A percentile compares a stretch with the other conserved stretches of the same genome.
phyloP scores from a whole-genome alignment of 495 filamentous ascomycete species.

The Lindgomyces ingoldianus region DNA sequence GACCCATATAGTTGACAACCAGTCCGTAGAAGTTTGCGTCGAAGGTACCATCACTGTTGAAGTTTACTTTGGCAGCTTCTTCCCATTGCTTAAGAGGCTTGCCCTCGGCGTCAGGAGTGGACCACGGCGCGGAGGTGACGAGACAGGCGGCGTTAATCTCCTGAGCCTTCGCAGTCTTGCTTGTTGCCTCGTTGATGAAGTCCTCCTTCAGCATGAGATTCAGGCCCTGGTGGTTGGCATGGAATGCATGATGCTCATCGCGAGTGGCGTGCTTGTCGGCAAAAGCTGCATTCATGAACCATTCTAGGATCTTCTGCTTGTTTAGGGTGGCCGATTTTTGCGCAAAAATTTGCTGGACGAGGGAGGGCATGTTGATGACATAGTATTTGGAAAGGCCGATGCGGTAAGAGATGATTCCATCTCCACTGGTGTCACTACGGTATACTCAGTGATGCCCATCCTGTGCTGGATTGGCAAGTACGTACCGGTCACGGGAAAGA shows the following conservation, averaged over 20 bases:
- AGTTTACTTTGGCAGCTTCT: conserved; percentile 13
- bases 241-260: conserved; percentile 16
- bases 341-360: conserved; percentile 23
- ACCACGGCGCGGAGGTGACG: conserved; percentile 11
- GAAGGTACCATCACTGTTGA: conserved; percentile 9
- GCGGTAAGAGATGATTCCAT: conserved; percentile 25
- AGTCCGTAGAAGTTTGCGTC: conserved; percentile 18
- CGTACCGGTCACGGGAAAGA: conserved; percentile 15
- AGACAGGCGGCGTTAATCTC: conserved; percentile 10
- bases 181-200: conserved; percentile 20
- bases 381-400: conserved; percentile 21
- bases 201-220: conserved; percentile 27
- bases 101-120: neutral
- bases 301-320: conserved; percentile 22
- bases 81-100: conserved; percentile 12
- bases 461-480: neutral
- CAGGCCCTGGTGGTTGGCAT: conserved; percentile 12
- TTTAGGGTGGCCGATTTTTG: conserved; percentile 9
- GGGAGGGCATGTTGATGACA: conserved; percentile 25
- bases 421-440: conserved; percentile 11
- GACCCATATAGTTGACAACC: conserved; percentile 22
- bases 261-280: conserved; percentile 11
- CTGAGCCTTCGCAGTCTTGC: conserved; percentile 1
- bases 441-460: neutral
- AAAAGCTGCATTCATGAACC: conserved; percentile 20